These are phyloP conservation scores for Truncatella angustata DNA, from an alignment of 2,329 filamentous ascomycete genomes.

Conservation along the genomic window DNA sequence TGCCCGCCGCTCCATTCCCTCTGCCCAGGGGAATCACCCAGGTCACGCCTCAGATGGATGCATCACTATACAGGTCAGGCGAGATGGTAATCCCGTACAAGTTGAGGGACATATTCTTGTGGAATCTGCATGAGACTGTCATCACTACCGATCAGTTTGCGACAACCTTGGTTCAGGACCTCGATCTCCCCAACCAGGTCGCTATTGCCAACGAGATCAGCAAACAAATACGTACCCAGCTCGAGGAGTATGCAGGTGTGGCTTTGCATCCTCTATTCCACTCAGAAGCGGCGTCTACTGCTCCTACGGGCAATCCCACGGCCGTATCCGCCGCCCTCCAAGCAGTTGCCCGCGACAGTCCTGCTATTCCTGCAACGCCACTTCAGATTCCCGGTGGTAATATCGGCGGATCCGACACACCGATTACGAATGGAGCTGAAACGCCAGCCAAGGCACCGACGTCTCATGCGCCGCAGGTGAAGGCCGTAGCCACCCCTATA, in stretches of 20 bases:
- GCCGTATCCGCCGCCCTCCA: constrained; percentile 16
- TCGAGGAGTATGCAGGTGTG: constrained; percentile 94
- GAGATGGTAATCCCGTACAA: constrained; percentile 83
- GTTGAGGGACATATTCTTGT: constrained; percentile 91
- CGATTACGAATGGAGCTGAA: constrained; percentile 48
- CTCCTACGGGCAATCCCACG: constrained; percentile 17
- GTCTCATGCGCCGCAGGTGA: constrained; percentile 53
- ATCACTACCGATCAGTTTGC: constrained; percentile 96
- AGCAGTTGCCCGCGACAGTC: constrained; percentile 32
- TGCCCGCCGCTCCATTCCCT: constrained; percentile 64
- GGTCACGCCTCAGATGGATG: constrained; percentile 54
- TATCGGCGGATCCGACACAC: constrained; percentile 55
- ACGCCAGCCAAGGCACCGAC: constrained; percentile 49
- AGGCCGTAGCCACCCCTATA: constrained; percentile 67
- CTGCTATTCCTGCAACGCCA: constrained; percentile 40
- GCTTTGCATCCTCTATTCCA: constrained; percentile 93
- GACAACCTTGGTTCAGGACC: constrained; percentile 82
- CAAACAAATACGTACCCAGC: constrained; percentile 88
- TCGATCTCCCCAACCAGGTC: constrained; percentile 79
- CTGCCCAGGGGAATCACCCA: constrained; percentile 65
- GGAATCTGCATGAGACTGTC: constrained; percentile 94
- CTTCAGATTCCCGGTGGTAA: constrained; percentile 25
- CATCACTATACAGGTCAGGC: constrained; percentile 72
- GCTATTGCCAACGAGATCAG: constrained; percentile 77
- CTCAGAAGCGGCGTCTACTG: constrained; percentile 34